These are phyloP conservation scores for Zopfia rhizophila DNA, from an alignment of 2,329 filamentous ascomycete genomes.

Conservation along the genomic window DNA sequence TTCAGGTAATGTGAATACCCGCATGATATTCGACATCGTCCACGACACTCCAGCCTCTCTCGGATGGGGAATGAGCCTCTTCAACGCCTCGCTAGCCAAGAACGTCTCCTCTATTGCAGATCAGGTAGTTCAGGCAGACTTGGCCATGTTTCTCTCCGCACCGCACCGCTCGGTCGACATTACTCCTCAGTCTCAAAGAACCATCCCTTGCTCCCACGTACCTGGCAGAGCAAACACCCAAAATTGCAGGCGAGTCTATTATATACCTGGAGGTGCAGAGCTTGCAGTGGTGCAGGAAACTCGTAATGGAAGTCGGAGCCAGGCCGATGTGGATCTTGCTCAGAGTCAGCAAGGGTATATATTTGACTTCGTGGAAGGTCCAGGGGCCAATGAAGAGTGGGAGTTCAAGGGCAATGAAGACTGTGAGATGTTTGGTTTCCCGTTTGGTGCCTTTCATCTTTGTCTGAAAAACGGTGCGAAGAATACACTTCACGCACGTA, in stretches of 20 bases:
- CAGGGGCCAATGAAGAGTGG: slow-evolving; percentile 4
- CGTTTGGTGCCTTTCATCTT: background rate
- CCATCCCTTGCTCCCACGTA: slow-evolving; percentile 6
- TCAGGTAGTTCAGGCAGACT: too few relatives aligned
- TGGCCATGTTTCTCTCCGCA: too few relatives aligned
- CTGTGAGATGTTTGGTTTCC: slow-evolving; percentile 7
- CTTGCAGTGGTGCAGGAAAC: slow-evolving; percentile 1
- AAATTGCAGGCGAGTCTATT: slow-evolving; percentile 6
- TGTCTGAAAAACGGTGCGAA: too few relatives aligned
- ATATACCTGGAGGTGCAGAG: slow-evolving; percentile 6
- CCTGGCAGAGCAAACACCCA: slow-evolving; percentile 1
- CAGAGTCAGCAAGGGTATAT: slow-evolving; percentile 7
- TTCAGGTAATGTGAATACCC: too few relatives aligned
- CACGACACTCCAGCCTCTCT: too few relatives aligned
- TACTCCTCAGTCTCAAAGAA: too few relatives aligned
- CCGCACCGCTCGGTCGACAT: too few relatives aligned
- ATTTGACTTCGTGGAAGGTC: slow-evolving; percentile 7
- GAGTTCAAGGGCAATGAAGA: slow-evolving; percentile 3
- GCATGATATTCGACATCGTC: too few relatives aligned
- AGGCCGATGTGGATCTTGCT: slow-evolving; percentile 1
- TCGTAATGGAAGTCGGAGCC: background rate
- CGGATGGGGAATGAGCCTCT: too few relatives aligned
- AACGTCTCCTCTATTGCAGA: too few relatives aligned
- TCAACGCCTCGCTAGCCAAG: too few relatives aligned
- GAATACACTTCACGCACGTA: too few relatives aligned